These are phyloP conservation scores for Lignosus rhinocerotis DNA, from an alignment of 1,284 basidiomycete species.

Conservation along the genomic window DNA sequence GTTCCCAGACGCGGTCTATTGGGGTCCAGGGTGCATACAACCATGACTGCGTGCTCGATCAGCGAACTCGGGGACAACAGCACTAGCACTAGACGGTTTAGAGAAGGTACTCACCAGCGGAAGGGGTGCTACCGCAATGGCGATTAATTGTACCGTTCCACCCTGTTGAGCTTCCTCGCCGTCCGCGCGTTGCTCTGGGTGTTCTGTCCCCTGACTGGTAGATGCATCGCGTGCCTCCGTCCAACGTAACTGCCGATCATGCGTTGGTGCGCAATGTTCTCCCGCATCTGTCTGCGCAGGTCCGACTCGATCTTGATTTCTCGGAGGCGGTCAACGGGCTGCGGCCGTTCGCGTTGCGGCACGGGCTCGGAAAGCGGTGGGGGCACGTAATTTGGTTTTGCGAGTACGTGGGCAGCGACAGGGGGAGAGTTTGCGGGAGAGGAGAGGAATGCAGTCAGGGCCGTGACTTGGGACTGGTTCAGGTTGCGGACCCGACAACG, in stretches of 20 bases:
- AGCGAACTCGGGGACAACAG: slow-evolving; percentile 7
- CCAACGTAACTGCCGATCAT: slow-evolving; percentile 90
- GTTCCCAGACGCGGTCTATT: neutral
- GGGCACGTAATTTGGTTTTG: slow-evolving; percentile 50
- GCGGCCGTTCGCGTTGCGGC: slow-evolving; percentile 28
- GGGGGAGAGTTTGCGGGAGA: slow-evolving; percentile 73
- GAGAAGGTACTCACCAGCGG: slow-evolving; percentile 1
- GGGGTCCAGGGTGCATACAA: slow-evolving; percentile 4
- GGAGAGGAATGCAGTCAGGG: slow-evolving; percentile 85
- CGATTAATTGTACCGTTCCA: slow-evolving; percentile 42
- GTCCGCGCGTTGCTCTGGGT: slow-evolving; percentile 86
- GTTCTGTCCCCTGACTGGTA: slow-evolving; percentile 89
- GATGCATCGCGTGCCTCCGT: slow-evolving; percentile 82
- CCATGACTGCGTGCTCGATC: slow-evolving; percentile 5
- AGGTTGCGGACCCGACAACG: slow-evolving; percentile 75
- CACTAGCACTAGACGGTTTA: neutral
- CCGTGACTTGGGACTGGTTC: slow-evolving; percentile 78
- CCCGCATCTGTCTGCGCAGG: slow-evolving; percentile 73
- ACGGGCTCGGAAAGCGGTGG: slow-evolving; percentile 48
- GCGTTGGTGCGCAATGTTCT: slow-evolving; percentile 88
- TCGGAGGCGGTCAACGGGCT: slow-evolving; percentile 57
- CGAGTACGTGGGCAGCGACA: slow-evolving; percentile 64
- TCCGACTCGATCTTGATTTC: slow-evolving; percentile 83
- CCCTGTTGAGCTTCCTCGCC: slow-evolving; percentile 81
- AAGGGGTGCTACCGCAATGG: neutral